Evolutionary conservation across 352 stramenopile species (phyloP).

Genomic region (Globisporangium iwayamae): DNA sequence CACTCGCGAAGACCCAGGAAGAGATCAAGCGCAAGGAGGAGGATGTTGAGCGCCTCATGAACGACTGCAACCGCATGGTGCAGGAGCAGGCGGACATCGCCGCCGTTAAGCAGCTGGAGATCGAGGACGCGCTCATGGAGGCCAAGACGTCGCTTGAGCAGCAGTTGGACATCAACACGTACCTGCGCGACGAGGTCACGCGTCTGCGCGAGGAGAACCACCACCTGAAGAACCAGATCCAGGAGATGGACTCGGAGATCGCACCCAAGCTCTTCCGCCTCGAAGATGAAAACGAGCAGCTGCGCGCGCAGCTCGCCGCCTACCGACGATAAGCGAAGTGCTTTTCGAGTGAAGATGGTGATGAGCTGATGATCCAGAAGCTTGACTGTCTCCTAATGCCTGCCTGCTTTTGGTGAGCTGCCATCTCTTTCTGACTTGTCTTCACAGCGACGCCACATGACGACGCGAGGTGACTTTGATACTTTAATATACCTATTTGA

Average conservation of each 20-base stretch:
- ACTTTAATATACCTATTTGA: constrained; percentile 6
- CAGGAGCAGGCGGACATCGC: constrained; percentile 79
- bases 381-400: not conserved
- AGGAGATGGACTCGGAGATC: constrained; percentile 83
- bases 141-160: constrained; percentile 85
- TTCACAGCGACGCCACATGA: not conserved
- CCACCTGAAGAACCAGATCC: constrained; percentile 84
- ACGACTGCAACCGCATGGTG: constrained; percentile 82
- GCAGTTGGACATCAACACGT: constrained; percentile 84
- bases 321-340: constrained; percentile 10
- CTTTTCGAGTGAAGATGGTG: not conserved
- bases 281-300: constrained; percentile 83
- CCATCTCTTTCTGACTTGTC: not conserved
- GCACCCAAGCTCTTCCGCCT: constrained; percentile 75
- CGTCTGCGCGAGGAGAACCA: constrained; percentile 82
- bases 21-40: constrained; percentile 74
- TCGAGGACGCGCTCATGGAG: constrained; percentile 79
- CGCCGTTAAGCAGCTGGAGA: constrained; percentile 77
- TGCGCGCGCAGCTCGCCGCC: constrained; percentile 29
- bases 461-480: not conserved
- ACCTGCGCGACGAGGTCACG: constrained; percentile 73
- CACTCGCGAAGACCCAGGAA: constrained; percentile 50
- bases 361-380: too few relatives aligned
- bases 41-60: constrained; percentile 80
- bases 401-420: not conserved